These are phyloP conservation scores for Trichaptum fuscoviolaceum DNA, from an alignment of 768 basidiomycete species.

Conservation along the genomic window DNA sequence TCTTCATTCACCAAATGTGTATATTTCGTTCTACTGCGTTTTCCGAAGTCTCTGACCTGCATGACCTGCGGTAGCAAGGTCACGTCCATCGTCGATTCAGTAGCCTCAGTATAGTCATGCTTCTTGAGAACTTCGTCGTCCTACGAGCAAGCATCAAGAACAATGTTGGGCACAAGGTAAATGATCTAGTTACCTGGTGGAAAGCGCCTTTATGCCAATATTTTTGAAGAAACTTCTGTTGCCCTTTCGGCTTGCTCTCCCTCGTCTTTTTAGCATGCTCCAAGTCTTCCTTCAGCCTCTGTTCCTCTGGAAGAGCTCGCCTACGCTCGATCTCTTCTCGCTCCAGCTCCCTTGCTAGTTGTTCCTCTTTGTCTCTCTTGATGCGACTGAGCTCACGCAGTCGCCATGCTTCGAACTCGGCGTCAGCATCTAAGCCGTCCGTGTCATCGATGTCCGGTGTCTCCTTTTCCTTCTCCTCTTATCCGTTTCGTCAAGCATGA, in stretches of 20 bases:
- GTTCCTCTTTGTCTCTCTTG: constrained; percentile 90
- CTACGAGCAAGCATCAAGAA: constrained; percentile 31
- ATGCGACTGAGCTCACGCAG: constrained; percentile 90
- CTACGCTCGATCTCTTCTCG: constrained; percentile 88
- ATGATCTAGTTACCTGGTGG: constrained; percentile 64
- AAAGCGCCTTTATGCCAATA: constrained; percentile 99
- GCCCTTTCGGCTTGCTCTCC: constrained; percentile 85
- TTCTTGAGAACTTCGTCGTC: constrained; percentile 81
- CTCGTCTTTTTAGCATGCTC: constrained; percentile 78
- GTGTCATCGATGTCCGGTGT: constrained; percentile 92
- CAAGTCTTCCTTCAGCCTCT: constrained; percentile 87
- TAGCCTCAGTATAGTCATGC: constrained; percentile 87
- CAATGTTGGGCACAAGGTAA: constrained; percentile 6
- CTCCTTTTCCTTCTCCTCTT: constrained; percentile 85
- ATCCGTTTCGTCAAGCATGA: neutral
- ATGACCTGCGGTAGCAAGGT: constrained; percentile 88
- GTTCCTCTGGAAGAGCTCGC: constrained; percentile 88
- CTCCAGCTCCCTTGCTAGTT: constrained; percentile 74
- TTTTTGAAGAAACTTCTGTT: constrained; percentile 92
- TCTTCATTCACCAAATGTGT: constrained; percentile 96
- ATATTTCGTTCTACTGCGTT: constrained; percentile 90
- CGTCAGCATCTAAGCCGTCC: constrained; percentile 83
- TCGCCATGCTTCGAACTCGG: constrained; percentile 95
- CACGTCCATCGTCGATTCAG: constrained; percentile 83
- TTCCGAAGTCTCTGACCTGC: constrained; percentile 95